Conservation (phyloP, 2,329 filamentous ascomycete species). For the Trematosphaeria pertusa region DNA sequence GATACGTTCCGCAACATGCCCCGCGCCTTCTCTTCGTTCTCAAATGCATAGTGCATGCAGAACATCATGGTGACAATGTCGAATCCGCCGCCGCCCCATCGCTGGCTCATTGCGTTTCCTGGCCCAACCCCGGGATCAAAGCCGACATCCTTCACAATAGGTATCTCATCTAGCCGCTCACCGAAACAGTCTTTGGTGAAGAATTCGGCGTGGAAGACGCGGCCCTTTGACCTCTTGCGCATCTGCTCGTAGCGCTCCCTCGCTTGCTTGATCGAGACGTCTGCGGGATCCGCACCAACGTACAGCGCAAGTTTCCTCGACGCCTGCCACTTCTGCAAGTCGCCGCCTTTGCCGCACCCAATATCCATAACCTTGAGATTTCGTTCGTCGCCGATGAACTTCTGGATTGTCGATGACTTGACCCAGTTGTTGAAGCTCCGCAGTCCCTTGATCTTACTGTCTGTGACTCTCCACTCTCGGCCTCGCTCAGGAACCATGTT, state of each 20-base stretch:
- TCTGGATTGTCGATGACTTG: conserved; percentile 96
- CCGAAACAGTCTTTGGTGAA: conserved; percentile 92
- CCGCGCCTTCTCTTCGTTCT: conserved; percentile 86
- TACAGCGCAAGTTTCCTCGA: conserved; percentile 90
- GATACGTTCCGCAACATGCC: conserved; percentile 95
- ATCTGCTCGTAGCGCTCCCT: conserved; percentile 81
- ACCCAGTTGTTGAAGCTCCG: conserved; percentile 99
- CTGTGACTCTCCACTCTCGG: conserved; percentile 91
- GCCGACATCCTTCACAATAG: conserved; percentile 83
- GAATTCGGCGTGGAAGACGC: conserved; percentile 85
- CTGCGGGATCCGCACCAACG: conserved; percentile 90
- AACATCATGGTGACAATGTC: conserved; percentile 99
- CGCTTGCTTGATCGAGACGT: conserved; percentile 90
- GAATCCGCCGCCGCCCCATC: conserved; percentile 77
- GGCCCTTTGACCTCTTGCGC: conserved; percentile 62
- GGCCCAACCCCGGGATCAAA: conserved; percentile 77
- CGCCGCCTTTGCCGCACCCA: conserved; percentile 95
- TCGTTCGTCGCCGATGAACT: conserved; percentile 68
- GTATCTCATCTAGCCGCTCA: conserved; percentile 79
- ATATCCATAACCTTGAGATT: conserved; percentile 86
- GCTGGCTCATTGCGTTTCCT: conserved; percentile 64
- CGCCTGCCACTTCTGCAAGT: conserved; percentile 94
- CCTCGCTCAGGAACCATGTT: conserved; percentile 94
- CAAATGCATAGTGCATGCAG: conserved; percentile 98
- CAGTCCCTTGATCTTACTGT: conserved; percentile 93